Evolutionary conservation across 306 rosid species (phyloP).

Genomic region (Cicer cuneatum): DNA sequence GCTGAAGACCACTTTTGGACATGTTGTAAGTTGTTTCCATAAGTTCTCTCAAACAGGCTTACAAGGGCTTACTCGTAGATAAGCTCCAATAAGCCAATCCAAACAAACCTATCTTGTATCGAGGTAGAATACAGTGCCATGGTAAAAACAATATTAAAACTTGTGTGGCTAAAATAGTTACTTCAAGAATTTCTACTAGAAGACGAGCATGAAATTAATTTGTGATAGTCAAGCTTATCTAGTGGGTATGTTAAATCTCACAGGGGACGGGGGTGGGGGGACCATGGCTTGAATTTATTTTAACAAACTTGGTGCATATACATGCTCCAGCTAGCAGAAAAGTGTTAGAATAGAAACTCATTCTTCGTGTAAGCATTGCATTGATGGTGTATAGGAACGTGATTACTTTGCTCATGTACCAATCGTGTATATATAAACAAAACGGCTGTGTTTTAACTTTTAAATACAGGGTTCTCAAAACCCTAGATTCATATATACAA

Average conservation of each 20-base stretch:
- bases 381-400: background rate
- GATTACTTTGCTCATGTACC: background rate
- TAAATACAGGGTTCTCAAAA: background rate
- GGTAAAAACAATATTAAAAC: background rate
- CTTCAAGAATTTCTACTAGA: slow-evolving; percentile 4
- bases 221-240: background rate
- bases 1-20: too few species aligned
- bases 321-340: background rate
- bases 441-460: background rate
- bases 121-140: background rate
- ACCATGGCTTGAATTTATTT: background rate
- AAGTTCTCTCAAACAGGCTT: too few species aligned
- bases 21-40: too few species aligned
- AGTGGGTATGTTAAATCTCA: background rate
- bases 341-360: slow-evolving; percentile 1
- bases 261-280: background rate
- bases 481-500: slow-evolving; percentile 13
- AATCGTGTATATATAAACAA: background rate
- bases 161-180: background rate
- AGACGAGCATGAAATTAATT: background rate
- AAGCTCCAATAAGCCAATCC: too few species aligned
- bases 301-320: background rate
- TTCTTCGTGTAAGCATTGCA: background rate
- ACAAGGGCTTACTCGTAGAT: too few species aligned
- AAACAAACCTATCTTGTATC: background rate